phyloP scores from a whole-genome alignment of 257 asterid genomes.

The Lycium ferocissimum region DNA sequence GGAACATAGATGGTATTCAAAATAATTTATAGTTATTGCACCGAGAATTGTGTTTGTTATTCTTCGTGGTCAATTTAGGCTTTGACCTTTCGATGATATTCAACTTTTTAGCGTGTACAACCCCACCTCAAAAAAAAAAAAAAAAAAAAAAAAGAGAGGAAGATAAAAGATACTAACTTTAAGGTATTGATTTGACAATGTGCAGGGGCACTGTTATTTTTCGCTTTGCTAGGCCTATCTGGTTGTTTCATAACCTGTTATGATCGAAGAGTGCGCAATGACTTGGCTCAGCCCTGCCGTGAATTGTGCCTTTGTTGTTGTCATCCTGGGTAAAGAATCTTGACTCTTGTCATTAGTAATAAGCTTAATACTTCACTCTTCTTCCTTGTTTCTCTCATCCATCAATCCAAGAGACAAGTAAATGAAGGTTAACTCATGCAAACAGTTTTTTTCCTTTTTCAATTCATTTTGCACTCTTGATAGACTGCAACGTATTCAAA shows the following conservation, averaged over 20 bases:
- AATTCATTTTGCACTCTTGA: not conserved
- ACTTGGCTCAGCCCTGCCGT: conserved; percentile 97
- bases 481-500: not conserved
- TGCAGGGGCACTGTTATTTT: conserved; percentile 90
- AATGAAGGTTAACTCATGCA: conserved; percentile 7
- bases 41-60: not conserved
- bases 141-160: too few species aligned
- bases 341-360: not conserved
- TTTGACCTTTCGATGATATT: not conserved
- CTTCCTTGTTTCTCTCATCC: conserved; percentile 16
- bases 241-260: conserved; percentile 97
- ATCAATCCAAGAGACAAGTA: conserved; percentile 10
- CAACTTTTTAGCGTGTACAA: not conserved
- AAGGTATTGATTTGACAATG: conserved; percentile 8
- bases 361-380: not conserved
- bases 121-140: not conserved
- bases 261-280: conserved; percentile 95
- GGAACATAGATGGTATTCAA: conserved; percentile 15
- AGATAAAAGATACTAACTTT: not conserved
- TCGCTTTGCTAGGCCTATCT: conserved; percentile 87
- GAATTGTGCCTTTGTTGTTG: conserved; percentile 96
- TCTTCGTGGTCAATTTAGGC: not conserved
- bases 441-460: not conserved
- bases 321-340: conserved; percentile 80
- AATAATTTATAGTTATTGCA: not conserved